Evolutionary conservation across 345 rosid genomes (phyloP).

Genomic region (Clausena lansium): DNA sequence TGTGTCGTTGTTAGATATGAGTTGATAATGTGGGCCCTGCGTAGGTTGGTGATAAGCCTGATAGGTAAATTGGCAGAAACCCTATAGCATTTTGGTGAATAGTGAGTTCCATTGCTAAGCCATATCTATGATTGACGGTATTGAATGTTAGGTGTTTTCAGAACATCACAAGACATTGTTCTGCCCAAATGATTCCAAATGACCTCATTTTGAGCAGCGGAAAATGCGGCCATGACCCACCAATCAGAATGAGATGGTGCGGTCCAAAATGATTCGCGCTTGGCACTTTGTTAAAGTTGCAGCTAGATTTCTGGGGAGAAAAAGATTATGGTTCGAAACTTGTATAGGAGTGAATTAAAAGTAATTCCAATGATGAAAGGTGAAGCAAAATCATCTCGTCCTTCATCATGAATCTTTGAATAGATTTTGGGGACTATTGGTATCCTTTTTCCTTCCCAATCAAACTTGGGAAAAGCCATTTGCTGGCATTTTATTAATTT

Average conservation of each 20-base stretch:
- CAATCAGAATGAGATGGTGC: conserved; percentile 8
- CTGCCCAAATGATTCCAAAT: background rate
- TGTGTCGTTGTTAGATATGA: conserved; percentile 6
- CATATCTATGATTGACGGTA: background rate
- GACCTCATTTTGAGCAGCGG: background rate
- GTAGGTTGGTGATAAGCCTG: too few relatives aligned
- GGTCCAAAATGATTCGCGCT: conserved; percentile 15
- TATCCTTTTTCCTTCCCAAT: conserved; percentile 13
- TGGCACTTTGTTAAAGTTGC: conserved; percentile 7
- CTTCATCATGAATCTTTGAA: conserved; percentile 31
- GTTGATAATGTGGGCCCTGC: conserved; percentile 2
- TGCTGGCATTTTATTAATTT: conserved; percentile 12
- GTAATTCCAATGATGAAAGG: conserved; percentile 40
- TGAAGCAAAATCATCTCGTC: conserved; percentile 45
- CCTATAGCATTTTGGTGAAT: conserved; percentile 8
- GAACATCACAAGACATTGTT: background rate
- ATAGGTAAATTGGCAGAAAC: background rate
- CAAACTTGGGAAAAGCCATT: conserved; percentile 23
- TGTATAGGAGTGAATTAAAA: conserved; percentile 30
- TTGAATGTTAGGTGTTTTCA: background rate
- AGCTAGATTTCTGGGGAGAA: conserved; percentile 10
- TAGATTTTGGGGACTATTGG: conserved; percentile 10
- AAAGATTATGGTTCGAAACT: conserved; percentile 29
- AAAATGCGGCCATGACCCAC: conserved; percentile 10
- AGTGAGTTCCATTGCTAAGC: conserved; percentile 4